A percentile compares a stretch with the other conserved stretches of the same genome.
Evolutionary conservation across 2,329 filamentous ascomycete genomes (phyloP).

Genomic region (Stagonosporopsis vannaccii): DNA sequence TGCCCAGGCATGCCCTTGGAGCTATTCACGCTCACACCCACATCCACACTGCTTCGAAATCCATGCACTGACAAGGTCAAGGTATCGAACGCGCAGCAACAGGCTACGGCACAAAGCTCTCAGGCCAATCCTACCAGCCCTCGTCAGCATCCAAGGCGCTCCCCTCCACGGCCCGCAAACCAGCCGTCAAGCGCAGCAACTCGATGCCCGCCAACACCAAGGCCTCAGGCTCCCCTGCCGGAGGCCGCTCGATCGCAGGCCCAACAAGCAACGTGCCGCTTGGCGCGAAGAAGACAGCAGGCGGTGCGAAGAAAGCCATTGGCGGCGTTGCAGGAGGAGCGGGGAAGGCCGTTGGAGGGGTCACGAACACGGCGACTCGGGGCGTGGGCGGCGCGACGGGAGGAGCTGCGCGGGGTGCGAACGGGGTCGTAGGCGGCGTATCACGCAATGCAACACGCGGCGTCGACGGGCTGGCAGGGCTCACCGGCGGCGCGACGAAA

Average conservation of each 20-base stretch:
- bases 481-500: conserved; percentile 6
- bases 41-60: background rate
- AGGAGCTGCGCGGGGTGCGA: conserved; percentile 5
- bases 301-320: conserved; percentile 31
- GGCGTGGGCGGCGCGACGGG: conserved; percentile 7
- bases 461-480: conserved; percentile 2
- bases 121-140: conserved; percentile 39
- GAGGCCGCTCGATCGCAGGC: conserved; percentile 10
- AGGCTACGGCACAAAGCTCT: conserved; percentile 38
- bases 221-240: conserved; percentile 20
- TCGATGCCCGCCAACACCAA: conserved; percentile 40
- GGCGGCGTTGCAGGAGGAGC: conserved; percentile 21
- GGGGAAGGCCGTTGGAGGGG: conserved; percentile 17
- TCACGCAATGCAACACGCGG: conserved; percentile 21
- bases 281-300: conserved; percentile 40
- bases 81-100: conserved; percentile 44
- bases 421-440: conserved; percentile 18
- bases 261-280: conserved; percentile 29
- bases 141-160: conserved; percentile 38
- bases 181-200: conserved; percentile 42
- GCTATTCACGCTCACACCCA: background rate
- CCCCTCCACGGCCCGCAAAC: conserved; percentile 40
- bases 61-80: conserved; percentile 3
- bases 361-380: conserved; percentile 14
- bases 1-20: background rate